These are phyloP conservation scores for Hanseniaspora thailandica DNA, from an alignment of 805 yeast species.

Conservation along the genomic window DNA sequence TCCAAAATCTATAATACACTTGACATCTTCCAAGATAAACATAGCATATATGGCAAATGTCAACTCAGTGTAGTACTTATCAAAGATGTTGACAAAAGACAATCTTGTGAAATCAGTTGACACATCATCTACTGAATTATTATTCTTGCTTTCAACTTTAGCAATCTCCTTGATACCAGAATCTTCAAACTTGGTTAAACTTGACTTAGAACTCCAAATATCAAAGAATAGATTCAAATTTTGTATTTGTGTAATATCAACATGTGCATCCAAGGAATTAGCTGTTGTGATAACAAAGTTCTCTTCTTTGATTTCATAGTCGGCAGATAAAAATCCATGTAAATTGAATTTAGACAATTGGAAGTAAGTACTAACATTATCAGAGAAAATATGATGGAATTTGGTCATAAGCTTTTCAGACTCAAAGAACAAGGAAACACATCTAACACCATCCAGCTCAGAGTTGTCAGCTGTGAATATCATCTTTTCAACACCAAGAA, in stretches of 20 bases:
- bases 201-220: constrained; percentile 57
- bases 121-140: background rate
- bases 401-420: constrained; percentile 54
- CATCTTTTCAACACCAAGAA: constrained; percentile 62
- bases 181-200: constrained; percentile 18
- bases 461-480: constrained; percentile 46
- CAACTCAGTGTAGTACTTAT: constrained; percentile 36
- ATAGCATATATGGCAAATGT: constrained; percentile 64
- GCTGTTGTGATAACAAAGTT: constrained; percentile 4
- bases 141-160: background rate
- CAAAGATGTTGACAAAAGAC: constrained; percentile 26
- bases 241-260: constrained; percentile 76
- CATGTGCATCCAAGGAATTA: constrained; percentile 31
- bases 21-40: constrained; percentile 41
- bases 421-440: constrained; percentile 36
- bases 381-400: constrained; percentile 79
- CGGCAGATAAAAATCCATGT: constrained; percentile 34
- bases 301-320: background rate
- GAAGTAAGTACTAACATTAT: constrained; percentile 76
- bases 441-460: constrained; percentile 31
- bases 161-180: background rate
- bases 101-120: background rate
- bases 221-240: constrained; percentile 74
- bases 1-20: constrained; percentile 63
- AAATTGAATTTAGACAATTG: constrained; percentile 37